Evolutionary conservation across 352 stramenopile genomes (phyloP).

Genomic region (Elongisporangium undulatum): DNA sequence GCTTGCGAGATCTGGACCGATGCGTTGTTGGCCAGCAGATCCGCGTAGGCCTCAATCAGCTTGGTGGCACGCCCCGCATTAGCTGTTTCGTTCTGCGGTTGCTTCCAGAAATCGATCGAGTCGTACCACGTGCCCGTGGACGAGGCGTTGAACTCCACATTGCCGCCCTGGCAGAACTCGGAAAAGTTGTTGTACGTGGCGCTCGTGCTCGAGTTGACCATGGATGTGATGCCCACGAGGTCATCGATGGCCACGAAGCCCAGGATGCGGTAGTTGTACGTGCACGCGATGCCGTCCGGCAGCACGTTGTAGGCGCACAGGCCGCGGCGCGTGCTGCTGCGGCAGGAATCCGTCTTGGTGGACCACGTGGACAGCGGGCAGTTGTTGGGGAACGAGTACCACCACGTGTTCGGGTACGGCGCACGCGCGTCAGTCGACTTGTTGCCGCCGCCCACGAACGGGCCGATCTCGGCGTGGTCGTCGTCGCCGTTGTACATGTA

Average conservation of each 20-base stretch:
- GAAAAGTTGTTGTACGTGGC: constrained; percentile 51
- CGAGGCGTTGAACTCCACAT: constrained; percentile 54
- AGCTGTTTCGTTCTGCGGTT: constrained; percentile 38
- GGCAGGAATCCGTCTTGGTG: constrained; percentile 43
- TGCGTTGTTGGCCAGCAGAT: constrained; percentile 17
- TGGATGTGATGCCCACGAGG: constrained; percentile 66
- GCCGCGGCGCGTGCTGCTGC: constrained; percentile 23
- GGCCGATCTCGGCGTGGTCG: constrained; percentile 16
- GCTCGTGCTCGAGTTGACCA: constrained; percentile 28
- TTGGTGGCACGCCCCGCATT: constrained; percentile 37
- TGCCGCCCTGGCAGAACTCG: constrained; percentile 59
- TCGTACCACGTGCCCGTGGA: constrained; percentile 25
- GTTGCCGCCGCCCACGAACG: constrained; percentile 23
- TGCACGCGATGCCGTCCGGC: constrained; percentile 62
- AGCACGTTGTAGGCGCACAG: constrained; percentile 39
- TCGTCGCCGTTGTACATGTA: constrained; percentile 23
- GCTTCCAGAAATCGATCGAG: constrained; percentile 56
- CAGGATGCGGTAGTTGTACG: constrained; percentile 69
- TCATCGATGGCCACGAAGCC: constrained; percentile 71
- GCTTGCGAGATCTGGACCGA: constrained; percentile 26
- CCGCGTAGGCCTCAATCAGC: constrained; percentile 42
- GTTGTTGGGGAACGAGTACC: constrained; percentile 54
- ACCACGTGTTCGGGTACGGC: constrained; percentile 43
- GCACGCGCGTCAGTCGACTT: constrained; percentile 27
- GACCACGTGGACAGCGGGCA: constrained; percentile 27